Evolutionary conservation across 2,329 filamentous ascomycete genomes (phyloP).

Genomic region (Fonsecaea pedrosoi): DNA sequence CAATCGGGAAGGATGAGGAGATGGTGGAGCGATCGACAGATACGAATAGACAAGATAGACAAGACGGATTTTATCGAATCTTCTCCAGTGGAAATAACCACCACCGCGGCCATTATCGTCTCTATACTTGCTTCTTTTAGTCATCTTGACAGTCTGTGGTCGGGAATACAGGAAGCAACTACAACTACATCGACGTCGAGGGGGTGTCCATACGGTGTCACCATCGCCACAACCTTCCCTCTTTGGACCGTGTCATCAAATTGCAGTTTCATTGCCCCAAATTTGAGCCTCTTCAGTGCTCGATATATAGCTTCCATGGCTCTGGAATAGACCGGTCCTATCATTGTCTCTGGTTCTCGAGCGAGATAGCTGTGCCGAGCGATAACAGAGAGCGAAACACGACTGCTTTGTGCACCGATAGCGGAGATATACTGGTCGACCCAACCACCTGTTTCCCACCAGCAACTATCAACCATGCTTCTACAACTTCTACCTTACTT

Average conservation of each 20-base stretch:
- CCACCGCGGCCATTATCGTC: background rate
- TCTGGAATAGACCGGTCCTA: background rate
- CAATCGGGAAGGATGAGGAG: constrained; percentile 21
- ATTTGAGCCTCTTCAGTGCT: background rate
- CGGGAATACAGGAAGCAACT: background rate
- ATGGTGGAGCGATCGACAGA: background rate
- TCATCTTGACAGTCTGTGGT: background rate
- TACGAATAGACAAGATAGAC: background rate
- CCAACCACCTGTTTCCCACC: background rate
- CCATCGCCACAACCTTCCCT: background rate
- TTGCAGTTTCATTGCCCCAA: background rate
- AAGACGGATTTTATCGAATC: background rate
- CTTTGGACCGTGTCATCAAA: background rate
- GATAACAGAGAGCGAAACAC: background rate
- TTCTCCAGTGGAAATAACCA: background rate
- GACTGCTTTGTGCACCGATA: background rate
- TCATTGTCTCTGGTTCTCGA: background rate
- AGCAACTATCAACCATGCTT: background rate
- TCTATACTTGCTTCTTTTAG: background rate
- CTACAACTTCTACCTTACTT: background rate
- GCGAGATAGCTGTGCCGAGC: background rate
- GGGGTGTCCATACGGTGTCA: background rate
- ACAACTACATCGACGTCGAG: background rate
- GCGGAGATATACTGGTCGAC: background rate
- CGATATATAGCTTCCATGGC: background rate